Evolutionary conservation across 768 basidiomycete genomes (phyloP), one percentile per base, ranked within the genome.

Genomic region (Mycena chlorophos): DNA sequence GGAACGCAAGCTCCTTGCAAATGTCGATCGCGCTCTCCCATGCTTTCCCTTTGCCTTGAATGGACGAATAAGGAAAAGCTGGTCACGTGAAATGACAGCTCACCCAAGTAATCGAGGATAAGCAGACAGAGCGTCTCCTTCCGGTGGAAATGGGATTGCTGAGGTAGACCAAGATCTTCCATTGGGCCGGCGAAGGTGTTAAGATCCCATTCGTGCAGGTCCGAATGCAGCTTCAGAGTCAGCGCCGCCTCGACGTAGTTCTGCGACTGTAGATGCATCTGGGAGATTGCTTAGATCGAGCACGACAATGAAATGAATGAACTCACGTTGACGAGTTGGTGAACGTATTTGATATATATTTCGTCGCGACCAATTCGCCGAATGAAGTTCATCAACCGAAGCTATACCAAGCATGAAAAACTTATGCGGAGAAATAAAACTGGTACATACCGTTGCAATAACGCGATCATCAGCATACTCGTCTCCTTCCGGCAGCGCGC

Each of bases 401-500:
- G 76, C 89, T 91, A 56, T 29, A 54, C 48, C 63, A 29, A 60
- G 48, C 43, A 42, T 67, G 16, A 61, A 54, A 28, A 49, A 1
- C 3, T 6, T 49, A 4, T 17, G 49, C 10, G 12, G 45, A 20
- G n/a, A n/a, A 14, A 43, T 49, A 58, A 22, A 50, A 37, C 31
- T 26, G 5, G 49, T 42, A 60, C 76, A 46, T 67, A 89, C 89
- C 49, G 94, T 95, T 12, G 93, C 93, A 66, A 93, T 92, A 20
- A 95, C 91, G 19, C 94, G 85, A 66, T 98, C 96, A 66, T 98
- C 95, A 12, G 91, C 86, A 71, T 87, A 97, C 72, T 97, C 94
- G 61, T 95, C 91, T 12, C 93, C 91, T 55, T 94, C 91, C 0
- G 96, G 96, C 4, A 98, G 75, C 49, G 87, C 92, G 14, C 93